These are phyloP conservation scores for Mentha longifolia DNA, from an alignment of 257 asterid species.

Conservation along the genomic window DNA sequence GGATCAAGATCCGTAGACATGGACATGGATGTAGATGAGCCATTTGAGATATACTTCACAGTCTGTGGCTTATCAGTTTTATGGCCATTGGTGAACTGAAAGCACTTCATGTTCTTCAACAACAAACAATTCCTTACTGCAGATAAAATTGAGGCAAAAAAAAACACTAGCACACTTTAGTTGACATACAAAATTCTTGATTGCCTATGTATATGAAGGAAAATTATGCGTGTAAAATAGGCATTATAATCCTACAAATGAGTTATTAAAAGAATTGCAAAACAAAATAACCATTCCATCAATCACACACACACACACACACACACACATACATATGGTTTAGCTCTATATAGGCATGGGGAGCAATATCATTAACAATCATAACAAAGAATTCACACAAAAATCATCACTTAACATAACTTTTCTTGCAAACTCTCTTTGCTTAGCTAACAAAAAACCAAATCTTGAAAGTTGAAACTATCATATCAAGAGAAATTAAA, in stretches of 20 bases:
- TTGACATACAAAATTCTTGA: constrained; percentile 6
- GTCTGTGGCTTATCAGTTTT: constrained; percentile 52
- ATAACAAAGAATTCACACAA: constrained; percentile 15
- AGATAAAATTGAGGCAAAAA: background rate
- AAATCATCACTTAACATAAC: constrained; percentile 22
- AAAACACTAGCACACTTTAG: background rate
- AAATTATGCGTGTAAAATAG: background rate
- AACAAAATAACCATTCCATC: constrained; percentile 16
- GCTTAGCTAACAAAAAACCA: constrained; percentile 14
- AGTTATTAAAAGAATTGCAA: background rate
- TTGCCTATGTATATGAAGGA: background rate
- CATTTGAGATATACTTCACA: constrained; percentile 47
- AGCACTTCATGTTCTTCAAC: constrained; percentile 64
- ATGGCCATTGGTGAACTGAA: constrained; percentile 45
- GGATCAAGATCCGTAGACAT: constrained; percentile 55
- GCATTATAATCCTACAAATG: constrained; percentile 7
- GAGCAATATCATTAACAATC: constrained; percentile 35
- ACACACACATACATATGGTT: background rate
- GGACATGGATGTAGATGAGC: constrained; percentile 50
- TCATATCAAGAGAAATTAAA: background rate
- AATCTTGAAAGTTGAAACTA: constrained; percentile 15
- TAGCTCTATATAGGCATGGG: constrained; percentile 32
- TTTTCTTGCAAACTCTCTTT: constrained; percentile 26
- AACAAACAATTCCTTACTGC: constrained; percentile 22
- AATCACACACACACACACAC: background rate